phyloP scores from a whole-genome alignment of 164 flowering plant species.

The Echeveria elegans region DNA sequence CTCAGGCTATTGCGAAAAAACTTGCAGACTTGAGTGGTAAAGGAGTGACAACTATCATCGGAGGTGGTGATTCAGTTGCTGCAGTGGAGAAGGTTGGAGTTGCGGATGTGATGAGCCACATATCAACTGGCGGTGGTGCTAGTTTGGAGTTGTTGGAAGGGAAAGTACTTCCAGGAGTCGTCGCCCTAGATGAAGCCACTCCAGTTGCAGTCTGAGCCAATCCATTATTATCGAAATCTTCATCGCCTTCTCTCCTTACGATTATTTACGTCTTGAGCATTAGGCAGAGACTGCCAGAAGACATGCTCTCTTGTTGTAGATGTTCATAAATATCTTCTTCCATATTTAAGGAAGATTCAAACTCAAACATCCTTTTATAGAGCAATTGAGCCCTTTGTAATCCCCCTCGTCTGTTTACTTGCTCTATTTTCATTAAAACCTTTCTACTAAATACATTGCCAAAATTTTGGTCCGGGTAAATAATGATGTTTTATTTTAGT shows the following conservation, averaged over 20 bases:
- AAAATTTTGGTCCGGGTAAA: too few species aligned
- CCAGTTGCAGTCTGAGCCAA: constrained; percentile 35
- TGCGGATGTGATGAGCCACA: too few species aligned
- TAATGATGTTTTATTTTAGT: too few species aligned
- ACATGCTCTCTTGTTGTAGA: background rate
- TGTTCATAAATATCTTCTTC: background rate
- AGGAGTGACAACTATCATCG: too few species aligned
- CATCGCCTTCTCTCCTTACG: background rate
- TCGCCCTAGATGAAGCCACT: constrained; percentile 61
- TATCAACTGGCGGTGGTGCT: constrained; percentile 88
- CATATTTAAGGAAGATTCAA: background rate
- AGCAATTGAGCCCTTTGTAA: background rate
- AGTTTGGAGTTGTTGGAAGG: constrained; percentile 80
- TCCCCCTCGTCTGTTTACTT: too few species aligned
- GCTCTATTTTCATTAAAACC: too few species aligned
- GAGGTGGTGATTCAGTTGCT: too few species aligned
- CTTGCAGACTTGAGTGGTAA: too few species aligned
- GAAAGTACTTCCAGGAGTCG: constrained; percentile 68
- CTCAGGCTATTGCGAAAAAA: too few species aligned
- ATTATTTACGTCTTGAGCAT: background rate
- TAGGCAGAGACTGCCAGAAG: background rate
- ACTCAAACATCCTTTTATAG: background rate
- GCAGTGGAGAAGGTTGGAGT: too few species aligned
- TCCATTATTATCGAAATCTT: background rate
- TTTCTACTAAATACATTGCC: too few species aligned